Percentiles rank a stretch among this genome's conserved stretches.
Conservation (phyloP, 441 rosid genomes). For the Metrosideros polymorpha region DNA sequence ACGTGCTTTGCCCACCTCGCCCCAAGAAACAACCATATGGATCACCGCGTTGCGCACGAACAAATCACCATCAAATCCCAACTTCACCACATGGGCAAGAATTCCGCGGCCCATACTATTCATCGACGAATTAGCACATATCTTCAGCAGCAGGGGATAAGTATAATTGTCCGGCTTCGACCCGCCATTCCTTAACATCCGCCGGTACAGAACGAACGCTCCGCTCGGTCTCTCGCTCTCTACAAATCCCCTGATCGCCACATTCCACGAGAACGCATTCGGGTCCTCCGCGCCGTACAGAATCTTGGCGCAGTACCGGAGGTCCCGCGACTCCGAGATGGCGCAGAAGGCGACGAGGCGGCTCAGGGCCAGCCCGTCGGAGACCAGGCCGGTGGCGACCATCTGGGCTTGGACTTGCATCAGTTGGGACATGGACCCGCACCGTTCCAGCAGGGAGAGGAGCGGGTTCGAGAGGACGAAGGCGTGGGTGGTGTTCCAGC, state of each 20-base stretch:
- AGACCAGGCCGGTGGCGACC: conserved; percentile 35
- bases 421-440: conserved; percentile 45
- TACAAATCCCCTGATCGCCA: conserved; percentile 49
- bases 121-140: conserved; percentile 35
- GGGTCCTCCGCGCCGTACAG: conserved; percentile 26
- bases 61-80: conserved; percentile 48
- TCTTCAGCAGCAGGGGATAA: conserved; percentile 57
- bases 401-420: conserved; percentile 75
- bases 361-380: conserved; percentile 51
- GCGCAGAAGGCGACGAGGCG: conserved; percentile 61
- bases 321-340: conserved; percentile 43
- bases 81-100: conserved; percentile 53
- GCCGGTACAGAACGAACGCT: conserved; percentile 35
- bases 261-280: conserved; percentile 64
- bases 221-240: conserved; percentile 34
- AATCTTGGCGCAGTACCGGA: conserved; percentile 45
- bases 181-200: conserved; percentile 44
- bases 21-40: conserved; percentile 41
- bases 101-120: conserved; percentile 33
- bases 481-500: conserved; percentile 34
- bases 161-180: conserved; percentile 64
- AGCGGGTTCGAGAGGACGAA: conserved; percentile 43
- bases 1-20: conserved; percentile 49
- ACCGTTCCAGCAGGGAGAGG: conserved; percentile 44
- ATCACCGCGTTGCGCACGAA: conserved; percentile 67